Base-by-base conservation (phyloP, 129 eudicot genomes). In the Ambrosia trifida region DNA sequence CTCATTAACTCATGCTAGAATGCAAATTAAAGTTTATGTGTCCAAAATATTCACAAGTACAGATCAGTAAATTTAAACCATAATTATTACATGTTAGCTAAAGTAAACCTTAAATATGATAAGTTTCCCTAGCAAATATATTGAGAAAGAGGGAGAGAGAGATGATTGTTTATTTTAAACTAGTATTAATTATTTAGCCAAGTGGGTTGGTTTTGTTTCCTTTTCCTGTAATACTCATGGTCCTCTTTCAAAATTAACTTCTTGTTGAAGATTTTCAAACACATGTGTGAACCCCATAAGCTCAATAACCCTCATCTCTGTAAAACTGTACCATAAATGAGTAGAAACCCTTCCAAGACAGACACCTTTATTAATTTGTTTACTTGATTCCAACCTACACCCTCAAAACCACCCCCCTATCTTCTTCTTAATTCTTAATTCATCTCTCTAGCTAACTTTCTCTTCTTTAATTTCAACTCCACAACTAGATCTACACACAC, bases 181-280 rank as follows among this genome's bases (percentile, higher is more conserved):
- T 68, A 11, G 28, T 5, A 61, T 40, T 75, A 30, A 61, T 38
- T 69, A 30, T 61, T 69, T 77, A 61, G 51, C 45, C 53, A 40
- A 61, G 71, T 61, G 81, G 52, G 76, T 77, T 77, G 76, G 66
- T 50, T 70, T 33, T 28, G 59, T 77, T 38, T 77, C 58, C 41
- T 70, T 77, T 50, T 59, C 57, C 76, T 70, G 7, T 54, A 70
- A 62, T 70, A 56, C 67, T 58, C 51, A 66, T 70, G 71, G 76
- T 69, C 81, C 72, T 77, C 53, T 32, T 41, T 38, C 68, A 65
- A 62, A 68, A 50, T 52, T 70, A 77, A 41, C 51, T 77, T 77
- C 35, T 70, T 54, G 38, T 62, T 77, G 41, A 62, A 64, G 80
- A 30, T 17, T 76, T 58, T n/a, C 2, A 63, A 35, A 36, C 45